Percentiles rank a stretch among this genome's conserved stretches.
phyloP scores from a whole-genome alignment of 768 basidiomycete species.

The Fibroporia radiculosa region DNA sequence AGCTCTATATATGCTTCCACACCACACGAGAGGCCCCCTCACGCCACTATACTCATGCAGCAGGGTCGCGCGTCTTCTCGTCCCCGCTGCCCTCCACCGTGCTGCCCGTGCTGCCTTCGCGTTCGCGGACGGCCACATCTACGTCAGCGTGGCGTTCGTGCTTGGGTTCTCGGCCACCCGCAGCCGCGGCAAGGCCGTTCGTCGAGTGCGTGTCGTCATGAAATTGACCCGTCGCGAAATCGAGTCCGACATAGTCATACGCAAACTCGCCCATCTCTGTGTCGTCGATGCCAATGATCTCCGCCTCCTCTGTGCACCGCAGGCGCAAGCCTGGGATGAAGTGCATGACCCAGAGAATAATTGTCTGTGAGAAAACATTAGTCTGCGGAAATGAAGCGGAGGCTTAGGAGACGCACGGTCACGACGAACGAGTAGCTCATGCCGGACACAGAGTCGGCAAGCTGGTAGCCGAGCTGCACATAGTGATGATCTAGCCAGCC shows the following conservation, averaged over 20 bases:
- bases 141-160: slow-evolving; percentile 16
- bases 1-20: too few species aligned
- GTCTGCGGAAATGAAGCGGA: background rate
- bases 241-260: slow-evolving; percentile 43
- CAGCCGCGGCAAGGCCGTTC: slow-evolving; percentile 19
- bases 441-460: slow-evolving; percentile 66
- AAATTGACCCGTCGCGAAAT: slow-evolving; percentile 24
- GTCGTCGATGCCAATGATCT: slow-evolving; percentile 85
- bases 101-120: slow-evolving; percentile 1
- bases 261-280: slow-evolving; percentile 49
- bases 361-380: slow-evolving; percentile 35
- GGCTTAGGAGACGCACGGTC: slow-evolving; percentile 42
- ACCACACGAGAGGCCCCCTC: background rate
- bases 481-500: slow-evolving; percentile 86
- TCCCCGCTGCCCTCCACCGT: slow-evolving; percentile 1
- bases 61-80: background rate
- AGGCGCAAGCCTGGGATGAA: slow-evolving; percentile 74
- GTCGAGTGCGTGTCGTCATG: slow-evolving; percentile 25
- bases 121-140: background rate
- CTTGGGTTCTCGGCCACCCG: slow-evolving; percentile 29
- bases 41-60: background rate
- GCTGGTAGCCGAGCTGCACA: slow-evolving; percentile 78
- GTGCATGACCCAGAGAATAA: slow-evolving; percentile 87
- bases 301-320: slow-evolving; percentile 55
- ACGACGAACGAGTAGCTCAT: slow-evolving; percentile 67